A percentile compares a stretch with the other conserved stretches of the same genome.
Evolutionary conservation across 192 early-diverging fungal species (phyloP).

Genomic region (Coemansia sp.): DNA sequence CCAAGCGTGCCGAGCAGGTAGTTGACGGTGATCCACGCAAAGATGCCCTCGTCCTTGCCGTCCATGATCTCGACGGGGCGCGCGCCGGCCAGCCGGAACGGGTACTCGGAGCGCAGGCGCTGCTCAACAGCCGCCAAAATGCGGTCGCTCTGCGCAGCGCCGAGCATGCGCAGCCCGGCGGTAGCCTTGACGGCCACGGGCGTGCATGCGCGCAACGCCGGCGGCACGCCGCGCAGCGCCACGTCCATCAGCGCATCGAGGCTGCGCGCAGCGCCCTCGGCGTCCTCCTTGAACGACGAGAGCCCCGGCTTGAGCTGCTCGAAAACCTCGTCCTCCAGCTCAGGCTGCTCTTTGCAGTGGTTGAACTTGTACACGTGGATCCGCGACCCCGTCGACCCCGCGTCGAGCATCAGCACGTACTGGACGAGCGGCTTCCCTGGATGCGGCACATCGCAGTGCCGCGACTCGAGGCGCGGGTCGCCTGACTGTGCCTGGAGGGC

Average conservation of each 20-base stretch:
- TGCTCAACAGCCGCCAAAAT: conserved; percentile 74
- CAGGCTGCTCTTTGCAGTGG: conserved; percentile 79
- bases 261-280: conserved; percentile 74
- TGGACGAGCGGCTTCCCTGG: conserved; percentile 75
- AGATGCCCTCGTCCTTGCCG: conserved; percentile 97
- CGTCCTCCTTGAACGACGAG: conserved; percentile 66
- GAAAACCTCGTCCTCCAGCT: conserved; percentile 91
- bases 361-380: conserved; percentile 98
- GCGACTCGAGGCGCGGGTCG: conserved; percentile 52
- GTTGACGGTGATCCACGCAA: conserved; percentile 98
- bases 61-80: conserved; percentile 89
- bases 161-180: conserved; percentile 85
- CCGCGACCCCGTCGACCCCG: conserved; percentile 94
- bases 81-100: conserved; percentile 72
- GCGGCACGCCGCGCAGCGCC: conserved; percentile 74
- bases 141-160: conserved; percentile 61
- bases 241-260: conserved; percentile 75
- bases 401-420: conserved; percentile 94
- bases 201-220: conserved; percentile 70
- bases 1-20: conserved; percentile 76
- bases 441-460: conserved; percentile 60
- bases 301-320: conserved; percentile 82
- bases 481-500: too few relatives aligned
- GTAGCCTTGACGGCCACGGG: conserved; percentile 96
- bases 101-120: conserved; percentile 70